Base-by-base conservation (phyloP, 2,329 filamentous ascomycete genomes). In the Monosporascus sp. region DNA sequence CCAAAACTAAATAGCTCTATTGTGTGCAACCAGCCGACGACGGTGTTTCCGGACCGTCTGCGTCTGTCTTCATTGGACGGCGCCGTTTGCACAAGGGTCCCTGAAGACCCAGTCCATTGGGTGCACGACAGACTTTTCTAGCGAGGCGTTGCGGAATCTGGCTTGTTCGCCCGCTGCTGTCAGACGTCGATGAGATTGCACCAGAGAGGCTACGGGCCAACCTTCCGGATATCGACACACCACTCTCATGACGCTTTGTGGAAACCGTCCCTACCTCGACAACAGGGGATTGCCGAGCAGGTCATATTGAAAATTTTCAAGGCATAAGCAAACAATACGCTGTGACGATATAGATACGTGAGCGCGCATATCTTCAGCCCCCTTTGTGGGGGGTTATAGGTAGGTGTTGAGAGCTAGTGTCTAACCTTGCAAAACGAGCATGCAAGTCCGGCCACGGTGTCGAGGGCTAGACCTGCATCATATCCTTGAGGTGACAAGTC, bases 31-130 rank as follows among this genome's bases (percentile, higher is more conserved):
- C 24, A 46, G 43, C 43, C 43, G 43, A 27, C 43, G 24, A 31
- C 43, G 7, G 43, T 22, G 43, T 7, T 24, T 46, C 43, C 43
- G 14, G 25, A 27, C 24, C 2, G 43, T 24, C 43, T 15, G 9
- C n/a, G 14, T n/a, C 43, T 35, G 6, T 46, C 22, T 55, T 55
- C 57, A 62, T 64, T 67, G 62, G 60, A 57, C 49, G 57, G n/a
- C 50, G 54, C 61, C 60, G 64, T 66, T 67, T 66, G 62, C 59
- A 62, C 57, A 48, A 48, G 50, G 53, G 48, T 49, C 55, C 55
- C 52, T 61, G 55, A 56, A 57, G 51, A 62, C 58, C 61, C 59
- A 63, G 54, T 57, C 58, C 57, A 56, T 57, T 63, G 54, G 64
- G 60, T 62, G 60, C 61, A 65, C 61, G 58, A 61, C 62, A 63